Evolutionary conservation across 2,329 filamentous ascomycete genomes (phyloP).

Genomic region (Hypoxylon sp.): DNA sequence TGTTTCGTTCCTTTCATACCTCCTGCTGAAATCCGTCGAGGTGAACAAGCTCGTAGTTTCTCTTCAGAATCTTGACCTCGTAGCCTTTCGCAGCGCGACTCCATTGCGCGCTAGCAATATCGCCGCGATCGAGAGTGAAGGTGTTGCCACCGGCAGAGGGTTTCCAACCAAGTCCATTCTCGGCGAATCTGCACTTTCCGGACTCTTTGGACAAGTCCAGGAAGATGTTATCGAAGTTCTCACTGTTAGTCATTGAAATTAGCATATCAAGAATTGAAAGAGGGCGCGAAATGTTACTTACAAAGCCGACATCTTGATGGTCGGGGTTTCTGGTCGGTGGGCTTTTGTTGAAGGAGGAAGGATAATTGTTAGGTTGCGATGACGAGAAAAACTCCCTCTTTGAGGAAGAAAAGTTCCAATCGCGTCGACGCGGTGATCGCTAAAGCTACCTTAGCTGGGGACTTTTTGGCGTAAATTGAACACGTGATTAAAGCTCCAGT

Average conservation of each 20-base stretch:
- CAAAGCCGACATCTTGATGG: constrained; percentile 42
- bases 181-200: constrained; percentile 93
- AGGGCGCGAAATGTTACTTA: constrained; percentile 24
- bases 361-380: too few relatives aligned
- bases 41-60: constrained; percentile 86
- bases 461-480: constrained; percentile 32
- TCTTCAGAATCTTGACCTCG: constrained; percentile 89
- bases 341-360: constrained; percentile 6
- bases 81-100: constrained; percentile 91
- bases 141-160: constrained; percentile 86
- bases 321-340: constrained; percentile 1
- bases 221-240: constrained; percentile 98
- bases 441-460: constrained; percentile 4
- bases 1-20: constrained; percentile 10
- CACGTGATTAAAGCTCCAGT: constrained; percentile 27
- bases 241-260: constrained; percentile 54
- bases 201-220: constrained; percentile 92
- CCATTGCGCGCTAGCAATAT: constrained; percentile 91
- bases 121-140: constrained; percentile 88
- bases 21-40: constrained; percentile 95
- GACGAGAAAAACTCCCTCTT: constrained; percentile 16
- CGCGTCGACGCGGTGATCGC: constrained; percentile 33
- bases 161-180: constrained; percentile 96
- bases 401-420: constrained; percentile 17
- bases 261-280: constrained; percentile 13